Percentiles rank a stretch among this genome's conserved stretches.
Evolutionary conservation across 2,329 filamentous ascomycete genomes (phyloP).

Genomic region (Aspergillus spinulosporus): DNA sequence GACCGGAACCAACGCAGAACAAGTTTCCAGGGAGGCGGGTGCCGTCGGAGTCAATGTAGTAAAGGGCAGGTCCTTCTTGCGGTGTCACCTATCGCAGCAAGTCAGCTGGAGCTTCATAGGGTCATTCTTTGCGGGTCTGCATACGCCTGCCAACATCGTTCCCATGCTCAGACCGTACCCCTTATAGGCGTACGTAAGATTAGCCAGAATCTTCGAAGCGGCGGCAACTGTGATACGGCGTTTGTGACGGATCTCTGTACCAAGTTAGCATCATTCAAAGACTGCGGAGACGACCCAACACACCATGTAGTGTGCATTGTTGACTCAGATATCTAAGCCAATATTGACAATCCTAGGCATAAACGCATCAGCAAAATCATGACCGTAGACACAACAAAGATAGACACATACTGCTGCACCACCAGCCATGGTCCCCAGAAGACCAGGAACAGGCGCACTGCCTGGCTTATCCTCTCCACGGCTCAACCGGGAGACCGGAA

Average conservation of each 20-base stretch:
- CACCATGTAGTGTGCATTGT: slow-evolving; percentile 92
- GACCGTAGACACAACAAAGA: neutral
- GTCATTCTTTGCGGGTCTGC: neutral
- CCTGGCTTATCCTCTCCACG: slow-evolving; percentile 39
- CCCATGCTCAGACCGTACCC: slow-evolving; percentile 98
- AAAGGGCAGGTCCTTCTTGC: slow-evolving; percentile 92
- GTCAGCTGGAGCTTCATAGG: neutral
- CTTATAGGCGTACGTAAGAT: slow-evolving; percentile 98
- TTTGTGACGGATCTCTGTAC: slow-evolving; percentile 85
- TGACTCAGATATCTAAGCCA: slow-evolving; percentile 98
- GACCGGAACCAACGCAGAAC: slow-evolving; percentile 96
- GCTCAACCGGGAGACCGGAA: slow-evolving; percentile 52
- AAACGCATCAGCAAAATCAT: slow-evolving; percentile 15
- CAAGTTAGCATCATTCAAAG: slow-evolving; percentile 10
- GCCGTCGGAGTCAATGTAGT: slow-evolving; percentile 98
- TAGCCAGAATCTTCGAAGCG: slow-evolving; percentile 96
- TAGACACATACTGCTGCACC: slow-evolving; percentile 71
- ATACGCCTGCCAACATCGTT: slow-evolving; percentile 96
- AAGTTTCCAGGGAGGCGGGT: slow-evolving; percentile 90
- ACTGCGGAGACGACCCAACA: slow-evolving; percentile 10
- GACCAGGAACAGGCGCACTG: slow-evolving; percentile 43
- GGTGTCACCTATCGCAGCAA: slow-evolving; percentile 48
- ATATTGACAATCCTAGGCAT: slow-evolving; percentile 86
- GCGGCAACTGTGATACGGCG: slow-evolving; percentile 96
- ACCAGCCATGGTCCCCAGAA: slow-evolving; percentile 97